phyloP scores from a whole-genome alignment of 805 yeast species.

The Lachancea sp. region DNA sequence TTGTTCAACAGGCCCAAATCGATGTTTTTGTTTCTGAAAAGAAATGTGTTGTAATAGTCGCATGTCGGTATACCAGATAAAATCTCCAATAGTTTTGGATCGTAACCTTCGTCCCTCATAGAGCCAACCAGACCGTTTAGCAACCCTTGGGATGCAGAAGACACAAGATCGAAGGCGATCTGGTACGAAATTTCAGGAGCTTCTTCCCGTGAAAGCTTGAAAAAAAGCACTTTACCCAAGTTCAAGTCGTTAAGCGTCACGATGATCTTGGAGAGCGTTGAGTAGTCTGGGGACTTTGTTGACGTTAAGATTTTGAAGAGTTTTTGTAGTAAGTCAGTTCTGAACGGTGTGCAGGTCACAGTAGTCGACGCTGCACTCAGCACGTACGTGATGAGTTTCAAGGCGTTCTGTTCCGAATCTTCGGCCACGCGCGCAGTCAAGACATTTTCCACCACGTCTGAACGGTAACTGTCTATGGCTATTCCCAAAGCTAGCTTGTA shows the following conservation, averaged over 20 bases:
- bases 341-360: conserved; percentile 58
- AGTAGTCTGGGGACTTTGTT: conserved; percentile 67
- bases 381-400: conserved; percentile 62
- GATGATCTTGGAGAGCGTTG: conserved; percentile 75
- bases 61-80: conserved; percentile 91
- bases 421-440: conserved; percentile 36
- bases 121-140: conserved; percentile 50
- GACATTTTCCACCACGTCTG: conserved; percentile 67
- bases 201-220: conserved; percentile 39
- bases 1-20: conserved; percentile 76
- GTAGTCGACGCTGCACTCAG: conserved; percentile 66
- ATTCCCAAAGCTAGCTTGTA: conserved; percentile 81
- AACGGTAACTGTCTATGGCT: conserved; percentile 78
- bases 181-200: conserved; percentile 70
- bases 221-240: conserved; percentile 64
- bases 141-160: conserved; percentile 85
- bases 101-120: conserved; percentile 29
- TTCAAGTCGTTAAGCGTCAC: conserved; percentile 77
- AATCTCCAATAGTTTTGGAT: conserved; percentile 53
- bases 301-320: conserved; percentile 55
- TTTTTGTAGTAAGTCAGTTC: conserved; percentile 54
- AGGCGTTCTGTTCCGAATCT: conserved; percentile 47
- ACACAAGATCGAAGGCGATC: conserved; percentile 91
- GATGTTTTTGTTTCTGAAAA: conserved; percentile 79
- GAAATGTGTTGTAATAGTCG: conserved; percentile 83